Conservation (phyloP, 2,329 filamentous ascomycete genomes). For the Monilinia vaccinii-corymbosi region DNA sequence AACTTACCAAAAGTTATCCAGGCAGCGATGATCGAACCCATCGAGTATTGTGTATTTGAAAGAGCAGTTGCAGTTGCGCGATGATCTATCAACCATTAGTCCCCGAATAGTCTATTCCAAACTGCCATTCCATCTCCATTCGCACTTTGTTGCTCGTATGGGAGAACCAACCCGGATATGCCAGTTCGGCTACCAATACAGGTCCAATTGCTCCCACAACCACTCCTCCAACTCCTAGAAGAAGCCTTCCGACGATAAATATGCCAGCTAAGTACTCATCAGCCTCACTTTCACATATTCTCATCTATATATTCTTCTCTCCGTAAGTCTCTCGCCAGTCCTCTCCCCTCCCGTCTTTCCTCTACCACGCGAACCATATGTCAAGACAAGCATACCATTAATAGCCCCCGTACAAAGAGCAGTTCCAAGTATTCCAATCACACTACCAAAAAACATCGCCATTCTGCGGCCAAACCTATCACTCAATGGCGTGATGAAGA, state of each 20-base stretch:
- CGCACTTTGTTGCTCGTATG: no score
- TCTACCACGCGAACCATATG: neutral
- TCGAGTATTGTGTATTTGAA: constrained; percentile 30
- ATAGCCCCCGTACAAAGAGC: constrained; percentile 7
- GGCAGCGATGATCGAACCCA: constrained; percentile 32
- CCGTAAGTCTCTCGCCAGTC: neutral
- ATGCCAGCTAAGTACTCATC: neutral
- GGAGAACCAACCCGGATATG: constrained; percentile 5
- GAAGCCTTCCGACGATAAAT: constrained; percentile 7
- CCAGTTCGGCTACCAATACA: constrained; percentile 10
- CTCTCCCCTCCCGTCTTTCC: no score
- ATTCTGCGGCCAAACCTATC: constrained; percentile 6
- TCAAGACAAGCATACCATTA: neutral
- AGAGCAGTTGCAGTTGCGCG: constrained; percentile 29
- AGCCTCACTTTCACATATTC: neutral
- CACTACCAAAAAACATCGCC: constrained; percentile 8
- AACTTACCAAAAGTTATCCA: constrained; percentile 32
- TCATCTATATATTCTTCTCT: neutral
- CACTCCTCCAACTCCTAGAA: constrained; percentile 9
- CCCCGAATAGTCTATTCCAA: neutral
- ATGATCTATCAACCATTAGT: constrained; percentile 14
- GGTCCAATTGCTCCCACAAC: constrained; percentile 15
- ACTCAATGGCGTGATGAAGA: constrained; percentile 14
- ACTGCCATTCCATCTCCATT: neutral
- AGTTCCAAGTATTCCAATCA: constrained; percentile 6